Conservation (phyloP, 1,139 yeast genomes). For the Suhomyces taliae region DNA sequence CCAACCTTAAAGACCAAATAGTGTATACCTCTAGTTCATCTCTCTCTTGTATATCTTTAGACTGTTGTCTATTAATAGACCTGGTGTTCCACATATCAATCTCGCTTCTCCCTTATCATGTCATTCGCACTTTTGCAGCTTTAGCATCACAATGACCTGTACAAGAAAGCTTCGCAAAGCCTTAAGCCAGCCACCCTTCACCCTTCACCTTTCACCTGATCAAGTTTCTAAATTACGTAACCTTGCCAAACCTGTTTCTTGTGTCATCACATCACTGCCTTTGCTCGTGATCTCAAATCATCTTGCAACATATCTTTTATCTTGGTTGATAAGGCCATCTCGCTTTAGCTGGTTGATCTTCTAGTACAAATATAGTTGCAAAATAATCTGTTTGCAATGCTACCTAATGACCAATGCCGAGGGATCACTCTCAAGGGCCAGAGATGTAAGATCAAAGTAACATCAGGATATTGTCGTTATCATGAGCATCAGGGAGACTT, state of each 20-base stretch:
- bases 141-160: not conserved
- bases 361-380: too few species aligned
- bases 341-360: too few species aligned
- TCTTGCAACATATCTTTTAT: too few species aligned
- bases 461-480: slow-evolving; percentile 26
- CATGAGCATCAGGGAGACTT: slow-evolving; percentile 14
- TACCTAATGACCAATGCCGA: slow-evolving; percentile 24
- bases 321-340: too few species aligned
- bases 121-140: not conserved
- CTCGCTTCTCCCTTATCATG: too few species aligned
- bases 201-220: not conserved
- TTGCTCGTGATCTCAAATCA: too few species aligned
- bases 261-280: too few species aligned
- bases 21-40: too few species aligned
- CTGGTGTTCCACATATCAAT: too few species aligned
- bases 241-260: not conserved
- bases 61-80: too few species aligned
- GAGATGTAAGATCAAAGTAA: slow-evolving; percentile 27
- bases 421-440: slow-evolving; percentile 34
- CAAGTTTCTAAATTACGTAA: not conserved
- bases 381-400: not conserved
- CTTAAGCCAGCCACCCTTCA: not conserved
- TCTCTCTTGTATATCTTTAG: too few species aligned
- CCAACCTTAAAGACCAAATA: too few species aligned
- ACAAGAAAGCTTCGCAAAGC: not conserved